phyloP scores from a whole-genome alignment of 805 yeast species.

The Kodamaea neixiangensis region DNA sequence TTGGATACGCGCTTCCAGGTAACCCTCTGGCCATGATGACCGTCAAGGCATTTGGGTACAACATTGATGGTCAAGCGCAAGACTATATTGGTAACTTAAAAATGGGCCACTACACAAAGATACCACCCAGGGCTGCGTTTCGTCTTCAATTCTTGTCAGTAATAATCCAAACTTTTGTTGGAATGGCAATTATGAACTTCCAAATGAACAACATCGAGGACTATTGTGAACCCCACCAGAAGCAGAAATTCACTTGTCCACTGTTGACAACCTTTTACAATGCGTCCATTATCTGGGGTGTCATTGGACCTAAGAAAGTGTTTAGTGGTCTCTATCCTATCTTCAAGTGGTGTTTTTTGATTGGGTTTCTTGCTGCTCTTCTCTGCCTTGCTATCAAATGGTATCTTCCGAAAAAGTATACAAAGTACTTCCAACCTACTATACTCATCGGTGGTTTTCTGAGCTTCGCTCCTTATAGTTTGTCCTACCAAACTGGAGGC shows the following conservation, averaged over 20 bases:
- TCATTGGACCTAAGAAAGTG: slow-evolving; percentile 39
- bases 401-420: slow-evolving; percentile 18
- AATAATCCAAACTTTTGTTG: slow-evolving; percentile 21
- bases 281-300: slow-evolving; percentile 68
- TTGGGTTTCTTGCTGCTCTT: slow-evolving; percentile 31
- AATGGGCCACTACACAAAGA: slow-evolving; percentile 62
- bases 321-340: slow-evolving; percentile 35
- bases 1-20: slow-evolving; percentile 41
- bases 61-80: slow-evolving; percentile 58
- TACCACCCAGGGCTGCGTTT: slow-evolving; percentile 64
- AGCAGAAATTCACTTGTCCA: slow-evolving; percentile 34
- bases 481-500: slow-evolving; percentile 32
- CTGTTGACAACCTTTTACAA: slow-evolving; percentile 42
- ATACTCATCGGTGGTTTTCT: slow-evolving; percentile 34
- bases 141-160: slow-evolving; percentile 31
- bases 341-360: slow-evolving; percentile 35
- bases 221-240: slow-evolving; percentile 22
- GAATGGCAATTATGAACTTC: slow-evolving; percentile 25
- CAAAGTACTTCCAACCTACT: slow-evolving; percentile 36
- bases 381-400: slow-evolving; percentile 19
- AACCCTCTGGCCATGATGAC: slow-evolving; percentile 41
- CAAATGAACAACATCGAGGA: slow-evolving; percentile 18
- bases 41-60: slow-evolving; percentile 60
- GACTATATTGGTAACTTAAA: slow-evolving; percentile 58
- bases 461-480: slow-evolving; percentile 35